Percentiles rank a stretch among this genome's conserved stretches.
These are phyloP conservation scores for Pisolithus thermaeus DNA, from an alignment of 1,284 basidiomycete genomes.

Conservation along the genomic window DNA sequence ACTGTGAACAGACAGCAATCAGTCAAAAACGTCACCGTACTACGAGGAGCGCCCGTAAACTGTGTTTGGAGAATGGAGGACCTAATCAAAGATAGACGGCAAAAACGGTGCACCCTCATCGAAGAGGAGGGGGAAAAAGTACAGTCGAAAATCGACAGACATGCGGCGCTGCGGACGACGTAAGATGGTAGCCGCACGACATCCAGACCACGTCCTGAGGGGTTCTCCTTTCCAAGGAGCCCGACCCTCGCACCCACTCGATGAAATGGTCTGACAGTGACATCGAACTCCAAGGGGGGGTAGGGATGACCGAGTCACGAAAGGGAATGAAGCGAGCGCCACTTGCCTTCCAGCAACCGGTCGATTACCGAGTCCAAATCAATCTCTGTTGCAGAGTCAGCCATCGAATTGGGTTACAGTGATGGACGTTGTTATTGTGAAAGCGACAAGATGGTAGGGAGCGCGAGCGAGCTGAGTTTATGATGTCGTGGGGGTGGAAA, in stretches of 20 bases:
- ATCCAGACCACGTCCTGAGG: not conserved
- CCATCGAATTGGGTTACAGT: conserved; percentile 33
- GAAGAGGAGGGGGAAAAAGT: not conserved
- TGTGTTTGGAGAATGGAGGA: not conserved
- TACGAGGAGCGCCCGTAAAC: not conserved
- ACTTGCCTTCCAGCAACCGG: conserved; percentile 90
- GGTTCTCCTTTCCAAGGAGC: conserved; percentile 2
- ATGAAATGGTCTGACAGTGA: conserved; percentile 1
- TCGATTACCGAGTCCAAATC: conserved; percentile 98
- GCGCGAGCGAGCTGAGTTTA: conserved; percentile 5
- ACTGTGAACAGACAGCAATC: conserved; percentile 43
- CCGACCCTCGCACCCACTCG: conserved; percentile 1
- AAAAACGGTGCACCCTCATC: not conserved
- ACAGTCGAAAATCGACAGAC: conserved; percentile 2
- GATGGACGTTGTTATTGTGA: conserved; percentile 8
- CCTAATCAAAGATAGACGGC: not conserved
- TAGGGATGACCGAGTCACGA: conserved; percentile 17
- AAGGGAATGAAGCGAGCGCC: conserved; percentile 22
- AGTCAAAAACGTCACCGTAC: conserved; percentile 14
- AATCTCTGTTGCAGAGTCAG: conserved; percentile 76
- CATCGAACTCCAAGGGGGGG: conserved; percentile 3
- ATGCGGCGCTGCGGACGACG: conserved; percentile 9
- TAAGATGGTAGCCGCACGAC: conserved; percentile 1
- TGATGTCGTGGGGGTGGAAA: conserved; percentile 17
- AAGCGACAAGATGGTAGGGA: conserved; percentile 12